Evolutionary conservation across 352 stramenopile genomes (phyloP).

Genomic region (Phytophthora palmivora): DNA sequence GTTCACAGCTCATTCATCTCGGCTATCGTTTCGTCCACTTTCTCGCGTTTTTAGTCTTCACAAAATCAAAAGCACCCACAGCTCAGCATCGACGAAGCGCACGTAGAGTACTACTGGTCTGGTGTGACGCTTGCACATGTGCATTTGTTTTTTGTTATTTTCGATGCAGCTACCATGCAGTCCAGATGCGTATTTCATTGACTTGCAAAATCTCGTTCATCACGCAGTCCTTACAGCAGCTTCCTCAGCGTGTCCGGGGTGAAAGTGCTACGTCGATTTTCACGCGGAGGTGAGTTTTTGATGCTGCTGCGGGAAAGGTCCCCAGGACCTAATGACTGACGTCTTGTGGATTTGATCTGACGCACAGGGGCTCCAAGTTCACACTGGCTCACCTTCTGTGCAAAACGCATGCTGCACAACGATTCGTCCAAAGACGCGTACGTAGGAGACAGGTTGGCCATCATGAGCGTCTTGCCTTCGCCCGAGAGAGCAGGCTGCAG

Average conservation of each 20-base stretch:
- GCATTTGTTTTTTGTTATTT: constrained; percentile 32
- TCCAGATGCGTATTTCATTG: background rate
- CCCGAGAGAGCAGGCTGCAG: constrained; percentile 98
- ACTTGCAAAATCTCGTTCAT: constrained; percentile 3
- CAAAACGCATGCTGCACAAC: constrained; percentile 98
- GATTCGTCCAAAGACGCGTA: constrained; percentile 95
- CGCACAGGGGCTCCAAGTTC: constrained; percentile 95
- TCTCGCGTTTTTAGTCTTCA: constrained; percentile 30
- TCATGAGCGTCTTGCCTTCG: constrained; percentile 99
- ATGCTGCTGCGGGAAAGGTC: constrained; percentile 31
- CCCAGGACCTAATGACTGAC: constrained; percentile 37
- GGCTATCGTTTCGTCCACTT: constrained; percentile 21
- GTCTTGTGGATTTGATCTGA: constrained; percentile 73
- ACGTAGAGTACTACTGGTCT: background rate
- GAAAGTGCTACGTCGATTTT: constrained; percentile 47
- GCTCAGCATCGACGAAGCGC: background rate
- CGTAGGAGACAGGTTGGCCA: constrained; percentile 99
- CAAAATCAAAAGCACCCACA: constrained; percentile 27
- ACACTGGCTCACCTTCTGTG: constrained; percentile 96
- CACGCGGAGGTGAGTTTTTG: constrained; percentile 36
- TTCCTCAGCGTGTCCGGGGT: constrained; percentile 39
- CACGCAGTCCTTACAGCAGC: constrained; percentile 31
- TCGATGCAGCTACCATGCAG: constrained; percentile 1
- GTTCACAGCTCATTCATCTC: constrained; percentile 23
- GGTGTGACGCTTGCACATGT: constrained; percentile 17